Evolutionary conservation across 106 monocot genomes (phyloP).

Genomic region (Allium cepa): DNA sequence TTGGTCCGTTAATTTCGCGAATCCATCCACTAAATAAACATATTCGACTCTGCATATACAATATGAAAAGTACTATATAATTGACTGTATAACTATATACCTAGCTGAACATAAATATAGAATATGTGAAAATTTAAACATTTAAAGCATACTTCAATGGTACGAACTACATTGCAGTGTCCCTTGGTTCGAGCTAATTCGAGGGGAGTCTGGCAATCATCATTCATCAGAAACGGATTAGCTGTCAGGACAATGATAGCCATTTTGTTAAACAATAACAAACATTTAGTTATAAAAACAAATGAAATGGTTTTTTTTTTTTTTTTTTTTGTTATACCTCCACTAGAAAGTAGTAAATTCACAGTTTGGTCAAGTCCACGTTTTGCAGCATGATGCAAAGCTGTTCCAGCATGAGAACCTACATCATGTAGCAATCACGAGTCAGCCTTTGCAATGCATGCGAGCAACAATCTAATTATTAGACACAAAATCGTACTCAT

Average conservation of each 20-base stretch:
- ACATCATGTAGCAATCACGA: constrained; percentile 14
- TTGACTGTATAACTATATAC: constrained; percentile 1
- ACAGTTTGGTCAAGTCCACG: constrained; percentile 68
- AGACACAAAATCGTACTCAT: no score
- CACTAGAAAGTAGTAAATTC: constrained; percentile 64
- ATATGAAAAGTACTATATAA: background rate
- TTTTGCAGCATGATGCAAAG: constrained; percentile 90
- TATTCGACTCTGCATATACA: constrained; percentile 44
- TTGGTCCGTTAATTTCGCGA: constrained; percentile 61
- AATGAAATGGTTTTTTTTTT: background rate
- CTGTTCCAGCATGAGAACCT: constrained; percentile 73
- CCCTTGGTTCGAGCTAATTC: constrained; percentile 85
- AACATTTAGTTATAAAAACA: background rate
- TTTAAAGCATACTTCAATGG: constrained; percentile 59
- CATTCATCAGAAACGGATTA: constrained; percentile 73
- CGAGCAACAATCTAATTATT: no score
- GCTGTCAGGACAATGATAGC: constrained; percentile 25
- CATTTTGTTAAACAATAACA: background rate
- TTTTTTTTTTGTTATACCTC: constrained; percentile 46
- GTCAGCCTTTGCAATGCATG: background rate
- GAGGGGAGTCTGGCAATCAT: constrained; percentile 82
- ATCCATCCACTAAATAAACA: constrained; percentile 87
- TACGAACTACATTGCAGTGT: constrained; percentile 70
- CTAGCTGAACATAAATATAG: background rate
- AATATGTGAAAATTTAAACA: background rate